These are phyloP conservation scores for Pestalotiopsis sp. DNA, from an alignment of 2,329 filamentous ascomycete genomes.

Conservation along the genomic window DNA sequence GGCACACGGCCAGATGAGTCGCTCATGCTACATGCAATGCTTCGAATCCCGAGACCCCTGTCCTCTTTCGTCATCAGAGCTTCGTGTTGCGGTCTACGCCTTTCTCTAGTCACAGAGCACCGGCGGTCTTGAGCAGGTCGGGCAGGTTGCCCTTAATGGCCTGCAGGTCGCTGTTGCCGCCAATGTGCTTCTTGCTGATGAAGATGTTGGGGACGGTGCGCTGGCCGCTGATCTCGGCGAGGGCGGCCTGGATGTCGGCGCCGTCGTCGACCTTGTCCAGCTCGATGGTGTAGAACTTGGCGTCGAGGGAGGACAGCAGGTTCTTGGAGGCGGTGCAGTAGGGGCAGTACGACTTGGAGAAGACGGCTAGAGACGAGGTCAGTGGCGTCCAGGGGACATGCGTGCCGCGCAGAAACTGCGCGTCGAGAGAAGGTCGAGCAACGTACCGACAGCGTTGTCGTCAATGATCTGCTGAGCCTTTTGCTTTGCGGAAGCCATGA, in stretches of 20 bases:
- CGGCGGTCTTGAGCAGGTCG: conserved; percentile 62
- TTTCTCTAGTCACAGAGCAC: conserved; percentile 53
- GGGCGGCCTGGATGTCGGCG: conserved; percentile 77
- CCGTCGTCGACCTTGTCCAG: conserved; percentile 86
- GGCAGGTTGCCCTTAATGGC: conserved; percentile 62
- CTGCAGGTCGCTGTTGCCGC: conserved; percentile 90
- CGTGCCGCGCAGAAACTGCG: background rate
- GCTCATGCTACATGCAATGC: background rate
- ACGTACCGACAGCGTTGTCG: conserved; percentile 80
- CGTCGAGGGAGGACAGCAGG: conserved; percentile 68
- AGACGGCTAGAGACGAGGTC: conserved; percentile 66
- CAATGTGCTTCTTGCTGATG: conserved; percentile 89
- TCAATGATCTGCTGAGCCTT: conserved; percentile 88
- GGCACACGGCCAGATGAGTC: background rate
- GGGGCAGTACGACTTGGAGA: conserved; percentile 96
- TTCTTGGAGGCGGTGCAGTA: conserved; percentile 84
- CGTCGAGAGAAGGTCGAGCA: background rate
- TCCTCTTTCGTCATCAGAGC: background rate
- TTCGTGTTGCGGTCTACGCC: background rate
- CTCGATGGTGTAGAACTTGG: conserved; percentile 77
- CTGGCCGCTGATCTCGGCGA: conserved; percentile 79
- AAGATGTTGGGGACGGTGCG: conserved; percentile 94
- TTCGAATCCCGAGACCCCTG: background rate
- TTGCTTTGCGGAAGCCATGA: conserved; percentile 80
- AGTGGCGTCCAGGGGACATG: background rate